phyloP scores from a whole-genome alignment of 179 eudicot genomes.

The Heliamphora pulchella region DNA sequence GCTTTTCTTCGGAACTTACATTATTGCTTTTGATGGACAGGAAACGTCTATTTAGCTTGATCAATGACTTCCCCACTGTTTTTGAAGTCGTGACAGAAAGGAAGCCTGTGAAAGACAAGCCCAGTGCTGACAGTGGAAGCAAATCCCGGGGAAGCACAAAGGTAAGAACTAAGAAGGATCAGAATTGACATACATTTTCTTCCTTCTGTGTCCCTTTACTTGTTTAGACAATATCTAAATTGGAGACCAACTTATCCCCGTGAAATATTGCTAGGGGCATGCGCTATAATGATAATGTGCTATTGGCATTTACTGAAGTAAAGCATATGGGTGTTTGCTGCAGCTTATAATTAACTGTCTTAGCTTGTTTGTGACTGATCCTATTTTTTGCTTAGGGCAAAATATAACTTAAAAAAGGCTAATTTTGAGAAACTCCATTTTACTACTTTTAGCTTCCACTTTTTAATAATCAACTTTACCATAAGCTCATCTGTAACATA shows the following conservation, averaged over 20 bases:
- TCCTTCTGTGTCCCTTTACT: not conserved
- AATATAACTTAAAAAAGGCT: too few relatives aligned
- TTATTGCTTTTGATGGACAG: conserved; percentile 27
- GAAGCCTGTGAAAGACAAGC: conserved; percentile 69
- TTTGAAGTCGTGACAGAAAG: conserved; percentile 69
- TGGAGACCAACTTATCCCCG: not conserved
- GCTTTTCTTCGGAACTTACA: not conserved
- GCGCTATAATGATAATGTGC: not conserved
- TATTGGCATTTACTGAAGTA: not conserved
- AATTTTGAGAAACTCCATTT: too few relatives aligned
- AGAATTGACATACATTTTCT: not conserved
- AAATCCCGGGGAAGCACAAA: conserved; percentile 59
- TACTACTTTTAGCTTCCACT: too few relatives aligned
- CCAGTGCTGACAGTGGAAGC: conserved; percentile 68
- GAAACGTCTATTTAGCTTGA: conserved; percentile 75
- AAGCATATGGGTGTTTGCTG: not conserved
- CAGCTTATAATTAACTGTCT: too few relatives aligned
- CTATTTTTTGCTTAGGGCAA: too few relatives aligned
- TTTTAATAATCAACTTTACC: too few relatives aligned
- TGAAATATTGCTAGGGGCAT: not conserved
- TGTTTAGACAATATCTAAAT: not conserved
- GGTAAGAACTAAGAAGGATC: conserved; percentile 28
- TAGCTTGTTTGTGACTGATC: too few relatives aligned
- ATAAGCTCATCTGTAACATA: too few relatives aligned
- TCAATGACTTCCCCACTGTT: conserved; percentile 76